Conservation (phyloP, 208 protist genomes). For the Perkinsela sp. region DNA sequence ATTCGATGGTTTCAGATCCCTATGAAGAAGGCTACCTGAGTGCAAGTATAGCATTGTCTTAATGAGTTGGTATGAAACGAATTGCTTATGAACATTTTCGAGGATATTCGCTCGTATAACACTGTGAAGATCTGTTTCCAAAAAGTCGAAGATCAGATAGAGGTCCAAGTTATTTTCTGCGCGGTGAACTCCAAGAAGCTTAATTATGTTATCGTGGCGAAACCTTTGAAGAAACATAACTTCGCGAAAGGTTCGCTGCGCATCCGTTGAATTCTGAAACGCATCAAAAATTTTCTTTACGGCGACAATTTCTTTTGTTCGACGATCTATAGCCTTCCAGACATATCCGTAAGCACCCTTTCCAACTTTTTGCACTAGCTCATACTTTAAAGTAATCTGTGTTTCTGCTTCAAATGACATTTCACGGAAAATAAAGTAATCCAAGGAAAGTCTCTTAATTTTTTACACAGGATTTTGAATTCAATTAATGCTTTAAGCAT, state of each 20-base stretch:
- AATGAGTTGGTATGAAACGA: slow-evolving; percentile 86
- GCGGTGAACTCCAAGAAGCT: slow-evolving; percentile 79
- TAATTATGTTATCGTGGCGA: slow-evolving; percentile 86
- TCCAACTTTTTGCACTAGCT: slow-evolving; percentile 69
- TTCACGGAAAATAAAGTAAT: too few relatives aligned
- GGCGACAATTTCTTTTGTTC: slow-evolving; percentile 59
- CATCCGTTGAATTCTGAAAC: slow-evolving; percentile 69
- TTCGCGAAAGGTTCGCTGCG: slow-evolving; percentile 78
- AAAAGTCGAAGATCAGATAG: slow-evolving; percentile 91
- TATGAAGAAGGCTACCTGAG: slow-evolving; percentile 58
- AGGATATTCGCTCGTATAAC: slow-evolving; percentile 87
- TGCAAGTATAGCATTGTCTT: slow-evolving; percentile 86
- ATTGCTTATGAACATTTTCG: slow-evolving; percentile 84
- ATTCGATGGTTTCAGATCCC: slow-evolving; percentile 75
- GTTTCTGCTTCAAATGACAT: slow-evolving; percentile 67
- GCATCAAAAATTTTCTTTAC: slow-evolving; percentile 89
- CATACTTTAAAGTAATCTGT: slow-evolving; percentile 72
- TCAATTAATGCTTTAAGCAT: too few relatives aligned
- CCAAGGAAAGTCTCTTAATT: too few relatives aligned
- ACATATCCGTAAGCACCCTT: slow-evolving; percentile 81
- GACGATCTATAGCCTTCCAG: slow-evolving; percentile 65
- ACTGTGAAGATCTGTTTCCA: slow-evolving; percentile 75
- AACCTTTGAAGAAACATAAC: slow-evolving; percentile 87
- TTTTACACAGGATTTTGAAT: too few relatives aligned
- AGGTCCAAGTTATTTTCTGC: slow-evolving; percentile 86